Percentiles rank a stretch among this genome's conserved stretches.
phyloP scores from a whole-genome alignment of 495 filamentous ascomycete genomes.

The Podospora appendiculata region DNA sequence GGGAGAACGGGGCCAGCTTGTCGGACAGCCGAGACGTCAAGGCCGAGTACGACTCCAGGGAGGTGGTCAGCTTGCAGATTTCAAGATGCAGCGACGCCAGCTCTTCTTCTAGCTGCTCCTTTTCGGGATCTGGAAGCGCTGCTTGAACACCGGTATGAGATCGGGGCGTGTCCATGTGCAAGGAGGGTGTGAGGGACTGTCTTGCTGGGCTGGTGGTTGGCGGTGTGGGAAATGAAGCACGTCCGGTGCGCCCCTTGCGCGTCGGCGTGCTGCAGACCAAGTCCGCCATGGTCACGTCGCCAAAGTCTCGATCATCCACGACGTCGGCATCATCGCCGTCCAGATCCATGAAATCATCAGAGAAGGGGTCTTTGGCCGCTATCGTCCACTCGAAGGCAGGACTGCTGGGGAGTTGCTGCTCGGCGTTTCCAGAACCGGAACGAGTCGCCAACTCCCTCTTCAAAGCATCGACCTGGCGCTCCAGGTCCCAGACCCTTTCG shows the following conservation, averaged over 20 bases:
- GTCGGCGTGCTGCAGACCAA: slow-evolving; percentile 36
- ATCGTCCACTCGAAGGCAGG: slow-evolving; percentile 32
- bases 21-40: slow-evolving; percentile 24
- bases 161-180: slow-evolving; percentile 4
- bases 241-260: slow-evolving; percentile 15
- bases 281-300: slow-evolving; percentile 29
- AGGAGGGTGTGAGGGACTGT: slow-evolving; percentile 27
- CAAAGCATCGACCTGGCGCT: slow-evolving; percentile 28
- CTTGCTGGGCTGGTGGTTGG: slow-evolving; percentile 37
- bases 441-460: slow-evolving; percentile 22
- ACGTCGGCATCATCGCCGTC: slow-evolving; percentile 13
- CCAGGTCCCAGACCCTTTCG: slow-evolving; percentile 34
- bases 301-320: slow-evolving; percentile 23
- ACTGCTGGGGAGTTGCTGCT: slow-evolving; percentile 17
- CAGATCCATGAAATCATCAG: slow-evolving; percentile 30
- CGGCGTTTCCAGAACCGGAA: slow-evolving; percentile 6
- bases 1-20: slow-evolving; percentile 17
- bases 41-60: slow-evolving; percentile 28
- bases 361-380: slow-evolving; percentile 35
- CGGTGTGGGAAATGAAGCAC: slow-evolving; percentile 40
- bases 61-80: slow-evolving; percentile 27
- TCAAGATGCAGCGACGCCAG: slow-evolving; percentile 32
- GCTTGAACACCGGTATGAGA: slow-evolving; percentile 27
- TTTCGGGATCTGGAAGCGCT: slow-evolving; percentile 34
- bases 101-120: slow-evolving; percentile 29